These are phyloP conservation scores for Plantago elongata DNA, from an alignment of 257 asterid species.

Conservation along the genomic window DNA sequence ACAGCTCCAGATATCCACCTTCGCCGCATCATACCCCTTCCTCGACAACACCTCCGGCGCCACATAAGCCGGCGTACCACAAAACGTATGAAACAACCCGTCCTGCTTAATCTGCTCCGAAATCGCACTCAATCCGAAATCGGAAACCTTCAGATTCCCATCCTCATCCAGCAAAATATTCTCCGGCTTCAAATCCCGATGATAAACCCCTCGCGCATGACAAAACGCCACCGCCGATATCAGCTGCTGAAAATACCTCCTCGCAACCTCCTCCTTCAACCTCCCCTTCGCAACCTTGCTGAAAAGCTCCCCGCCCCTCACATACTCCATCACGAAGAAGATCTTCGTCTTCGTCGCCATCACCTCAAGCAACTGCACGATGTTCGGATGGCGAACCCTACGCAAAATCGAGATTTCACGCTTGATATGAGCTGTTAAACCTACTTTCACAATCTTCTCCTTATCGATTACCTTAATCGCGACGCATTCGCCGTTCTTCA, in stretches of 20 bases:
- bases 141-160: conserved; percentile 55
- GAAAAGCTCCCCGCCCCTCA: conserved; percentile 62
- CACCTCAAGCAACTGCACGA: conserved; percentile 50
- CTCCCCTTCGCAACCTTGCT: conserved; percentile 59
- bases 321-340: conserved; percentile 54
- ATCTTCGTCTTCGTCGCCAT: conserved; percentile 59
- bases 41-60: conserved; percentile 37
- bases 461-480: conserved; percentile 59
- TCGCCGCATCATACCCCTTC: conserved; percentile 50
- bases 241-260: conserved; percentile 55
- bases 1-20: conserved; percentile 25
- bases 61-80: conserved; percentile 12
- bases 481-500: conserved; percentile 40
- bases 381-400: conserved; percentile 53
- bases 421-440: conserved; percentile 48
- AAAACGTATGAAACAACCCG: conserved; percentile 8
- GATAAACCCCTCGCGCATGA: conserved; percentile 59
- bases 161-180: conserved; percentile 49
- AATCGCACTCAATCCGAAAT: conserved; percentile 49
- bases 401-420: conserved; percentile 59
- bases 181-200: conserved; percentile 54
- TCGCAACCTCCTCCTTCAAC: conserved; percentile 46
- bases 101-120: conserved; percentile 10
- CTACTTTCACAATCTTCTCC: conserved; percentile 46
- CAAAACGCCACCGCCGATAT: conserved; percentile 54